These are phyloP conservation scores for Cladosporium sp. DNA, from an alignment of 2,329 filamentous ascomycete genomes.

Conservation along the genomic window DNA sequence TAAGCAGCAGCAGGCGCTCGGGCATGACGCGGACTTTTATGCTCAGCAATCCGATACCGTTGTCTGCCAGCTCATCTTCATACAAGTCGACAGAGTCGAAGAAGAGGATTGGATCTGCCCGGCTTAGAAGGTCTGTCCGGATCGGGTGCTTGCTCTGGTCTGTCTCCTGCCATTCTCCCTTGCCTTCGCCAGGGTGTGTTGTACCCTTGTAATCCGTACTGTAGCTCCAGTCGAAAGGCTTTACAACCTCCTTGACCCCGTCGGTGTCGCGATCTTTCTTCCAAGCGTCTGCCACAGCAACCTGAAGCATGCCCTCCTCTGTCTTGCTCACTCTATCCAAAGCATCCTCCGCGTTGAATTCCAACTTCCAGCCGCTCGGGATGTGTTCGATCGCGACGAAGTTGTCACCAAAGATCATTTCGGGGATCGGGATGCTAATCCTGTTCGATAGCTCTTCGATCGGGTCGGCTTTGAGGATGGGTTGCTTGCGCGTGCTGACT, in stretches of 20 bases:
- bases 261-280: slow-evolving; percentile 66
- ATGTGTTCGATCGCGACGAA: slow-evolving; percentile 68
- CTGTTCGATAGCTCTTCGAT: slow-evolving; percentile 79
- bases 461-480: slow-evolving; percentile 85
- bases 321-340: slow-evolving; percentile 93
- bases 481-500: slow-evolving; percentile 80
- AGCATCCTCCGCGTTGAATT: slow-evolving; percentile 81
- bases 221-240: slow-evolving; percentile 98
- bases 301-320: slow-evolving; percentile 81
- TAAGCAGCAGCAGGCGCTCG: slow-evolving; percentile 75
- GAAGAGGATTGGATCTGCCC: slow-evolving; percentile 90
- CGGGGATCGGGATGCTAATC: slow-evolving; percentile 81
- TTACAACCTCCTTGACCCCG: slow-evolving; percentile 87
- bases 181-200: slow-evolving; percentile 29
- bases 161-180: slow-evolving; percentile 24
- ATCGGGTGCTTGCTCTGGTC: slow-evolving; percentile 52
- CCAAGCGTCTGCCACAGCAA: slow-evolving; percentile 90
- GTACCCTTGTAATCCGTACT: slow-evolving; percentile 82
- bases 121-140: slow-evolving; percentile 78
- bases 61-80: slow-evolving; percentile 96
- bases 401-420: slow-evolving; percentile 99
- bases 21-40: slow-evolving; percentile 94
- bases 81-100: slow-evolving; percentile 95
- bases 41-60: slow-evolving; percentile 84
- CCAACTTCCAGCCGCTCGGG: slow-evolving; percentile 70